These are phyloP conservation scores for Acmispon strigosus DNA, from an alignment of 306 rosid genomes.

Conservation along the genomic window DNA sequence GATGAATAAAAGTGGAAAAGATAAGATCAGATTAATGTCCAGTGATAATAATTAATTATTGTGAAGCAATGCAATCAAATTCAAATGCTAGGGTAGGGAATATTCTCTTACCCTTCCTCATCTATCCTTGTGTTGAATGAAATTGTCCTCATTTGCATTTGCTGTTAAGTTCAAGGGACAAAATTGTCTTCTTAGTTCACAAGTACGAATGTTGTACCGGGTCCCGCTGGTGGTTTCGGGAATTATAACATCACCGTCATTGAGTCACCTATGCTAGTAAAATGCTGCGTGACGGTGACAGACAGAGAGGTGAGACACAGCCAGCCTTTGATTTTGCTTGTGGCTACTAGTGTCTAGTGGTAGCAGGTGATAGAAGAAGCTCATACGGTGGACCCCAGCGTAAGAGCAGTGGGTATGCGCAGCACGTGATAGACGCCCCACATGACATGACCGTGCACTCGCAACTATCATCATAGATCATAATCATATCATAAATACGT, in stretches of 20 bases:
- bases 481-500: too few species aligned
- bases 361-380: neutral
- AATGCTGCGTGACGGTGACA: too few species aligned
- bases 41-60: neutral
- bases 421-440: slow-evolving; percentile 24
- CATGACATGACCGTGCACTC: neutral
- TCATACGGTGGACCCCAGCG: neutral
- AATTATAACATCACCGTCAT: neutral
- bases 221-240: neutral
- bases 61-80: neutral
- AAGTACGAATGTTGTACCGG: neutral
- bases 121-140: neutral
- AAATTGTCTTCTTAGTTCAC: neutral
- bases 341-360: too few species aligned
- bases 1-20: too few species aligned
- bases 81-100: neutral
- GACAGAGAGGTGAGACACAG: too few species aligned
- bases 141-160: neutral
- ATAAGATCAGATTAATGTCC: neutral
- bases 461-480: too few species aligned
- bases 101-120: neutral
- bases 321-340: too few species aligned
- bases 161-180: neutral
- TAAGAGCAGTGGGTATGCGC: neutral
- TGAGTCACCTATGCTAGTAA: neutral